phyloP scores from a whole-genome alignment of 139 green algal genomes.

The Tetraselmis chui region DNA sequence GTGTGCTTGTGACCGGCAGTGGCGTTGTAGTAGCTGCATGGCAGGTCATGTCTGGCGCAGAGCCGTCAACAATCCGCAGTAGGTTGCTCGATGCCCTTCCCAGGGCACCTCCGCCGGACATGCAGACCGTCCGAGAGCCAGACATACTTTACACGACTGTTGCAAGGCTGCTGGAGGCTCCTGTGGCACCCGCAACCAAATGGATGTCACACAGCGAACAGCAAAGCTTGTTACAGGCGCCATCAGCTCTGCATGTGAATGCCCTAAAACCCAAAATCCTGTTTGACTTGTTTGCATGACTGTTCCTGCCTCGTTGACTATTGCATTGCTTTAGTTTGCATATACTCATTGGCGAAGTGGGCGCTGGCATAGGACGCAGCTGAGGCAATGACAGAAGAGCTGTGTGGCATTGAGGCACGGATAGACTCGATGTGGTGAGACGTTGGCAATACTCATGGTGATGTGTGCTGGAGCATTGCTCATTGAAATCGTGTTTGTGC shows the following conservation, averaged over 20 bases:
- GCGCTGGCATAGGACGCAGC: slow-evolving; percentile 27
- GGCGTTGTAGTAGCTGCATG: slow-evolving; percentile 60
- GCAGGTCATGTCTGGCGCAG: slow-evolving; percentile 34
- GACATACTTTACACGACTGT: slow-evolving; percentile 64
- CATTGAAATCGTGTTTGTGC: background rate
- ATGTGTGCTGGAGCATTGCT: background rate
- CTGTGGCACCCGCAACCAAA: background rate
- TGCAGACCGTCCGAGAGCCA: slow-evolving; percentile 42
- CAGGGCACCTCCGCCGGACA: slow-evolving; percentile 27
- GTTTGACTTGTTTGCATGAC: background rate
- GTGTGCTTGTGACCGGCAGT: slow-evolving; percentile 38
- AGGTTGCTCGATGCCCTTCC: slow-evolving; percentile 39
- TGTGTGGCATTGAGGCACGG: slow-evolving; percentile 35
- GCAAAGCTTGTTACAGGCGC: too few species aligned
- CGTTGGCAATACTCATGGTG: background rate
- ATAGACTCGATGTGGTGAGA: slow-evolving; percentile 27
- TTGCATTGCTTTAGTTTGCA: background rate
- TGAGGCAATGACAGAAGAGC: slow-evolving; percentile 24
- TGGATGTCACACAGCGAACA: too few species aligned
- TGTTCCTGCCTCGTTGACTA: background rate
- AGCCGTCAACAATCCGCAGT: slow-evolving; percentile 27
- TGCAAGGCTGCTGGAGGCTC: slow-evolving; percentile 34
- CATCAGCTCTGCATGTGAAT: too few species aligned
- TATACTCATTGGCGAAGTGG: background rate
- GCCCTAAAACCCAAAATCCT: too few species aligned